Evolutionary conservation across 345 rosid genomes (phyloP).

Genomic region (Xanthoceras sorbifolium): DNA sequence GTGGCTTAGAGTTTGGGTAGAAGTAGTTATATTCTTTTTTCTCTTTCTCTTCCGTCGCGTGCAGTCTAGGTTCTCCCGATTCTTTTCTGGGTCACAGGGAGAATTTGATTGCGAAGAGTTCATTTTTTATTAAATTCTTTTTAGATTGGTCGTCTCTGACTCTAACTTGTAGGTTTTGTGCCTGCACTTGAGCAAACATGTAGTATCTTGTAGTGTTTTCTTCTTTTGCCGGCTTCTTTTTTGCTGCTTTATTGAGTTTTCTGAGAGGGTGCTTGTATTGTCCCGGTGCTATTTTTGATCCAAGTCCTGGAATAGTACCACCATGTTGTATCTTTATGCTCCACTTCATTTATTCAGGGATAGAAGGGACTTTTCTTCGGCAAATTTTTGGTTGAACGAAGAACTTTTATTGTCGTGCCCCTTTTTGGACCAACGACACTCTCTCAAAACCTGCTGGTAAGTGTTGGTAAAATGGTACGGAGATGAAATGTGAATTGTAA

Average conservation of each 20-base stretch:
- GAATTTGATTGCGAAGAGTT: conserved; percentile 27
- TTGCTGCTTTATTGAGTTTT: neutral
- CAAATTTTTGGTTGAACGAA: neutral
- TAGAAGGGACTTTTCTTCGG: conserved; percentile 4
- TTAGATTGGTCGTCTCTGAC: conserved; percentile 25
- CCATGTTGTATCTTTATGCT: conserved; percentile 30
- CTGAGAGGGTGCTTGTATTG: conserved; percentile 7
- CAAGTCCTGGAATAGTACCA: conserved; percentile 25
- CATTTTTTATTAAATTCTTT: conserved; percentile 18
- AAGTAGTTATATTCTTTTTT: conserved; percentile 30
- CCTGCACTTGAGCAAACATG: conserved; percentile 31
- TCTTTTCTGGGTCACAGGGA: conserved; percentile 21
- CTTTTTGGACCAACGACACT: neutral
- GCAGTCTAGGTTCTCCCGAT: conserved; percentile 30
- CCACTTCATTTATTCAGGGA: conserved; percentile 24
- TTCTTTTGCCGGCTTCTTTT: conserved; percentile 33
- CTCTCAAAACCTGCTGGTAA: neutral
- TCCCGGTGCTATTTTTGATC: conserved; percentile 21
- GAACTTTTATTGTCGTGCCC: neutral
- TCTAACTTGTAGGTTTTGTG: conserved; percentile 30
- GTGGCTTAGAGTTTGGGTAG: conserved; percentile 39
- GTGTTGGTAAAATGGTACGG: neutral
- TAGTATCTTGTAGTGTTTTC: conserved; percentile 14
- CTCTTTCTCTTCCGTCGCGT: neutral
- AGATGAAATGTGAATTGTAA: neutral